These are phyloP conservation scores for Scytalidium sp. DNA, from an alignment of 2,329 filamentous ascomycete genomes.

Conservation along the genomic window DNA sequence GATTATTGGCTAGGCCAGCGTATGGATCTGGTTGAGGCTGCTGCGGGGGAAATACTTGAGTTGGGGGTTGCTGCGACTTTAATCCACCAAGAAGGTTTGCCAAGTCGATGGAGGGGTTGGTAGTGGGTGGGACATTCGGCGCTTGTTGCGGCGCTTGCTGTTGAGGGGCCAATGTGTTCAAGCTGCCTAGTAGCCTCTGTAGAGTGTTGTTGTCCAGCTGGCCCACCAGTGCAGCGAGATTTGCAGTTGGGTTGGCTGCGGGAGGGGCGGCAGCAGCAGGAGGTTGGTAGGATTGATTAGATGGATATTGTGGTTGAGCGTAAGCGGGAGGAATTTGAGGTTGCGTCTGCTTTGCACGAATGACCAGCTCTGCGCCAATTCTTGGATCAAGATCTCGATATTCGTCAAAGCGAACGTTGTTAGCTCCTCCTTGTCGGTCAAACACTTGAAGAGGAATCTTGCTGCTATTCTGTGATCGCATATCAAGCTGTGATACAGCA, in stretches of 20 bases:
- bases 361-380: slow-evolving; percentile 77
- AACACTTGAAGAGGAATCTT: slow-evolving; percentile 84
- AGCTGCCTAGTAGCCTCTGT: slow-evolving; percentile 65
- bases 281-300: slow-evolving; percentile 31
- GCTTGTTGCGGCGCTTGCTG: slow-evolving; percentile 19
- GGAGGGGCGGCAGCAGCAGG: slow-evolving; percentile 31
- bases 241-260: slow-evolving; percentile 35
- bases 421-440: slow-evolving; percentile 70
- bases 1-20: slow-evolving; percentile 18
- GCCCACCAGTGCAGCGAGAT: slow-evolving; percentile 63
- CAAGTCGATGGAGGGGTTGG: slow-evolving; percentile 32
- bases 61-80: slow-evolving; percentile 21
- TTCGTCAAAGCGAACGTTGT: slow-evolving; percentile 80
- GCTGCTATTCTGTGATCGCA: slow-evolving; percentile 63
- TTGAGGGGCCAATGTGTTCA: slow-evolving; percentile 32
- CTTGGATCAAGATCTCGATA: slow-evolving; percentile 79
- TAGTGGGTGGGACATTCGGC: slow-evolving; percentile 12
- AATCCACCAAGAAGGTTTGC: slow-evolving; percentile 27
- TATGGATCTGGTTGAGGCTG: slow-evolving; percentile 28
- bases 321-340: slow-evolving; percentile 31
- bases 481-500: slow-evolving; percentile 75
- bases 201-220: slow-evolving; percentile 66
- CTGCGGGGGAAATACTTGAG: slow-evolving; percentile 25
- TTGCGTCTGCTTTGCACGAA: slow-evolving; percentile 60
- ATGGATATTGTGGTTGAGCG: slow-evolving; percentile 32